Conservation (phyloP, 495 filamentous ascomycete species). For the Clavariopsis aquatica region DNA sequence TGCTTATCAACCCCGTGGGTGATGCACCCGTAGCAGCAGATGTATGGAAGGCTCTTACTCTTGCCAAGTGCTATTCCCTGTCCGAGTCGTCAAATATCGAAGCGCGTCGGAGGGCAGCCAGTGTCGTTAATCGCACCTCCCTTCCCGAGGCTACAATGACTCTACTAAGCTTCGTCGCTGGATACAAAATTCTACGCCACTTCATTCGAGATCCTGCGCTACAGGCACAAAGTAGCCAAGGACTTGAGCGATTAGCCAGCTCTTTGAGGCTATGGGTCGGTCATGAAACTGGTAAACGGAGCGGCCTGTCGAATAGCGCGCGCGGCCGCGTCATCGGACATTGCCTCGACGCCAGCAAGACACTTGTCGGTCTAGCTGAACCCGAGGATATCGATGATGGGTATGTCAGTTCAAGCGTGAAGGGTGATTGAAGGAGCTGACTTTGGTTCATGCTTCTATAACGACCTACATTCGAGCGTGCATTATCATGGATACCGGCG, state of each 20-base stretch:
- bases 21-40: constrained; percentile 56
- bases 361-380: constrained; percentile 30
- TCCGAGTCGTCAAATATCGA: constrained; percentile 51
- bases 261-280: constrained; percentile 45
- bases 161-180: constrained; percentile 75
- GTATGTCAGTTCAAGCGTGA: constrained; percentile 39
- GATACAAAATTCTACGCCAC: constrained; percentile 68
- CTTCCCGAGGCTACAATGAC: constrained; percentile 51
- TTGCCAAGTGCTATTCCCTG: constrained; percentile 77
- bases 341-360: constrained; percentile 34
- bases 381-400: constrained; percentile 36
- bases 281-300: constrained; percentile 35
- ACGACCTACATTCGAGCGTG: not conserved
- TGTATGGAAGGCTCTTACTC: constrained; percentile 69
- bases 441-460: not conserved
- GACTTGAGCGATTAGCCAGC: constrained; percentile 41
- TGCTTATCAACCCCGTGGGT: constrained; percentile 40
- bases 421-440: constrained; percentile 6
- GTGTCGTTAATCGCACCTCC: constrained; percentile 36
- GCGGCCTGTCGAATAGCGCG: constrained; percentile 34
- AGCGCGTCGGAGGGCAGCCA: constrained; percentile 28
- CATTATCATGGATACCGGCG: not conserved
- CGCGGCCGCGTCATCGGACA: constrained; percentile 18
- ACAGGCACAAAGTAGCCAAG: constrained; percentile 19
- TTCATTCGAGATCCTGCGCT: constrained; percentile 16